Evolutionary conservation across 768 basidiomycete genomes (phyloP), one percentile per base, ranked within the genome.

Genomic region (Macrolepiota dolichaula): DNA sequence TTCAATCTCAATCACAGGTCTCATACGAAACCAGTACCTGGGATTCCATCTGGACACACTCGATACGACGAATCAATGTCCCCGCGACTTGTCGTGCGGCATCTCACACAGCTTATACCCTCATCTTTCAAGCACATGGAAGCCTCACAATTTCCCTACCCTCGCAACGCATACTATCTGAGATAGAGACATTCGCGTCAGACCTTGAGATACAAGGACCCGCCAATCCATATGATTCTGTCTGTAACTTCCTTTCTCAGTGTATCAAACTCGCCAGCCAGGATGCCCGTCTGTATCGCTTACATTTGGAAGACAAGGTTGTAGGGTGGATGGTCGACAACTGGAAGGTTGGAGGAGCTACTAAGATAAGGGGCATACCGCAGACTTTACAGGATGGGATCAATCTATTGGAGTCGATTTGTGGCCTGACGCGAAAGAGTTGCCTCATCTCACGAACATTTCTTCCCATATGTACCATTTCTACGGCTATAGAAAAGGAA

Each of bases 141-240:
- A 46, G 44, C 7, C 59, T 60, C 37, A 35, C 59, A 5, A 53
- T 60, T 38, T 46, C 59, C 13, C 75, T 92, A 24, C 77, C 83
- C 3, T 73, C 83, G 13, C 83, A 86, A 38, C 82, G 81, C 13
- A 74, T 89, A 49, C 77, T 91, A 13, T 67, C 74, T 2, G 94
- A 96, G 69, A 86, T 98, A 51, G 94, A 94, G 69, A 77, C 80
- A 0, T 76, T 98, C 51, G 82, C 86, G 1, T 88, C 88, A 63
- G 92, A 96, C 63, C 77, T 99, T 61, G 89, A 93, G 64, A 82
- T 97, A 15, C 96, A 98, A 73, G 96, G 95, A 0, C 95, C 96
- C 1, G 76, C 85, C 13, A 88, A 84, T 67, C 94, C 95, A 0
- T 91, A 83, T 67, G 97, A 99, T 69, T 87, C 96, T 0, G 93